Evolutionary conservation across 345 rosid genomes (phyloP).

Genomic region (Euphorbia pulcherrima): DNA sequence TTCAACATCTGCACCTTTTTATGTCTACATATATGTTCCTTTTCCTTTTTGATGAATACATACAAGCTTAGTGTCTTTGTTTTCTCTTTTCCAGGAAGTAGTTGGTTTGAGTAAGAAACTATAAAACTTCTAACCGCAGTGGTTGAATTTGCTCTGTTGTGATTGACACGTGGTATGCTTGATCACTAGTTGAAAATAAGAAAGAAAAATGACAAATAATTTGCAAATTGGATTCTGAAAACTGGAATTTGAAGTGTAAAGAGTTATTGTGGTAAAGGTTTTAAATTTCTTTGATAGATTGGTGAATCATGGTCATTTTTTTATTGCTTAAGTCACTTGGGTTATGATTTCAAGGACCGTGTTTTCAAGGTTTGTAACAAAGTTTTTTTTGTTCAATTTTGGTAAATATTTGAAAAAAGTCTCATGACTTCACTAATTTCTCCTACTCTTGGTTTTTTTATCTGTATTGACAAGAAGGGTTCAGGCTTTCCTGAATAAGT

Average conservation of each 20-base stretch:
- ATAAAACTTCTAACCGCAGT: too few species aligned
- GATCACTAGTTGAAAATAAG: not conserved
- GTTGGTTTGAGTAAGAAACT: not conserved
- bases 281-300: not conserved
- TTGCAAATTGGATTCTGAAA: not conserved
- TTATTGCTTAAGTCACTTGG: not conserved
- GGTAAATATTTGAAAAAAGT: not conserved
- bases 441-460: not conserved
- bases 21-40: not conserved
- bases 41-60: too few species aligned
- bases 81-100: not conserved
- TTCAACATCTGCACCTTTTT: not conserved
- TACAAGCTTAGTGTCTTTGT: too few species aligned
- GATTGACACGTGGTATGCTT: not conserved
- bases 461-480: conserved; percentile 17
- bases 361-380: not conserved
- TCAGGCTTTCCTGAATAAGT: conserved; percentile 7
- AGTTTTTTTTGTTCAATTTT: not conserved
- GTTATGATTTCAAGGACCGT: not conserved
- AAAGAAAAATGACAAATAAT: not conserved
- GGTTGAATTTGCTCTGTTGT: too few species aligned
- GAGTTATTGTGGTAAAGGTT: not conserved
- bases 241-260: not conserved
- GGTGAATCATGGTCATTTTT: not conserved
- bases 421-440: not conserved